Evolutionary conservation across 345 rosid species (phyloP), one percentile per base, ranked within the genome.

Genomic region (rapeseed (Brassica napus)): DNA sequence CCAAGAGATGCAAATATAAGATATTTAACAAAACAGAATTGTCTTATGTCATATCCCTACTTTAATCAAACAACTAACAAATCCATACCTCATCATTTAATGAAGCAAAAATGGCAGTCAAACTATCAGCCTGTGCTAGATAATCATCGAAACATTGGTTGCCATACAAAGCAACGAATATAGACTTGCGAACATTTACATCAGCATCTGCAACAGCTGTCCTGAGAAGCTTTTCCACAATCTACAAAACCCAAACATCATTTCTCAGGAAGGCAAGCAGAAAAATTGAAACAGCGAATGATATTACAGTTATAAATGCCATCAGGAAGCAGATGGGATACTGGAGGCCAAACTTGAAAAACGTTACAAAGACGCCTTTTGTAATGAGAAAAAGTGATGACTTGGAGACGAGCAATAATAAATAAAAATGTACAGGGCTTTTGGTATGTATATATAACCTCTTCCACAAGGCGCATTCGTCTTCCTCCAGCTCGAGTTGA

Each of bases 171-270:
- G 90, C 94, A 73, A 85, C 85, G 73, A 95, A 95, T 73, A 95
- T 91, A 12, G 99, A 91, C 83, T 85, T 88, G 63, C 99, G 94
- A 78, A 95, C 99, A 49, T 86, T 84, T 49, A 95, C 97, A 81
- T 95, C 98, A 81, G 98, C 97, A 86, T 95, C 99, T 11, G 94
- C 97, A 75, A 95, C 93, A 52, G 98, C 97, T 44, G 93, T 89
- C 73, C 91, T 90, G 74, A 95, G 97, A 86, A 95, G 97, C 90
- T 93, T 95, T 81, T 95, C 98, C 84, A 95, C 96, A 73, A 95
- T 93, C 99, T 93, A 94, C 84, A 84, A 72, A 73, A 83, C 79
- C 64, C 79, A 77, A 66, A 74, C 21, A 77, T 71, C 71, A 83
- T 61, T 72, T 81, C 62, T 73, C 58, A 81, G 72, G 31, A 28